Conservation (phyloP, 306 rosid species). For the Trifolium repens region DNA sequence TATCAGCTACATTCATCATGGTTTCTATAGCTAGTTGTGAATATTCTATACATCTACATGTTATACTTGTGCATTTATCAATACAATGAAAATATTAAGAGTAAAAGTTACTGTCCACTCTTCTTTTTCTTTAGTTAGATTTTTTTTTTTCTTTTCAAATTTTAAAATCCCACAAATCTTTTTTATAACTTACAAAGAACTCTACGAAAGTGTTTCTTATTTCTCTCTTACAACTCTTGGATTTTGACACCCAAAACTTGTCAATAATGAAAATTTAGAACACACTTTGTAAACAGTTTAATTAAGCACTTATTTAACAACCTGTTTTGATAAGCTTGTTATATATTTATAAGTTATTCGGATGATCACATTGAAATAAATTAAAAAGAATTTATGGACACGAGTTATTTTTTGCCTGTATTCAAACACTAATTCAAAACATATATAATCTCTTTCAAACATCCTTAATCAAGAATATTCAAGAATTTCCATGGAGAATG, state of each 20-base stretch:
- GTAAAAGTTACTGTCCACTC: neutral
- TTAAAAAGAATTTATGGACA: neutral
- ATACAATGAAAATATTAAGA: conserved; percentile 9
- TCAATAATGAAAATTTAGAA: neutral
- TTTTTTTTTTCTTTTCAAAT: too few species aligned
- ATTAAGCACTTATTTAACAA: neutral
- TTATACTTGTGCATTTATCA: conserved; percentile 8
- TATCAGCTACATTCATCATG: conserved; percentile 1
- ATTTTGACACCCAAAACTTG: neutral
- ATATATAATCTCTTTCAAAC: neutral
- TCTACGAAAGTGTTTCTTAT: neutral
- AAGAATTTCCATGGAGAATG: neutral
- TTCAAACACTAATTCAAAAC: neutral
- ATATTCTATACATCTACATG: neutral
- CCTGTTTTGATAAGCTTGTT: too few species aligned
- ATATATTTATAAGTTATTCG: neutral
- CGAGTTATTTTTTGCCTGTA: neutral
- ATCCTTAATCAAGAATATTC: neutral
- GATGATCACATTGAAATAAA: neutral
- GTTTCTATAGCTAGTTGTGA: neutral
- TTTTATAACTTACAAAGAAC: neutral
- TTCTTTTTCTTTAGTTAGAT: neutral
- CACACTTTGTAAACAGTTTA: neutral
- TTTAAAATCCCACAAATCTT: neutral
- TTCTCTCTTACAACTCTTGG: neutral